Evolutionary conservation across 164 flowering plant species (phyloP), one percentile per base, ranked within the genome.

Genomic region (Vitis rotundifolia): DNA sequence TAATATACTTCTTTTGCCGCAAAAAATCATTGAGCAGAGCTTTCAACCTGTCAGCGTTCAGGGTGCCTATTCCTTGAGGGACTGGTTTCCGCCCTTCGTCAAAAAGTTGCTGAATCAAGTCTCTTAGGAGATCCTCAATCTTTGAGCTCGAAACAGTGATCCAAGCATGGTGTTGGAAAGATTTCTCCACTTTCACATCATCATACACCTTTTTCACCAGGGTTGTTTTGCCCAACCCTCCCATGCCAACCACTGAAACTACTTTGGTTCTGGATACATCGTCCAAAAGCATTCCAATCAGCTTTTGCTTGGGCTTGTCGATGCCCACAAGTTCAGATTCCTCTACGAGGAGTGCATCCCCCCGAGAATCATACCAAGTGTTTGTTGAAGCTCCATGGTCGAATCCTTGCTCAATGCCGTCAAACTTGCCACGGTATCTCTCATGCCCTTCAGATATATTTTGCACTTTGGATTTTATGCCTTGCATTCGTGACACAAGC

Each of bases 281-380:
- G 0, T 22, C 26, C 26, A 22, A 22, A 22, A 22, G 26, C 26
- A 22, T 22, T 22, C 26, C 15, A 12, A 71, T 29, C 13, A 77
- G 29, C n/a, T 56, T 16, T 14, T 66, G 2, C 11, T 50, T 75
- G 7, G 64, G 73, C n/a, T 74, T 62, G 0, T 77, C 71, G 9
- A 77, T 72, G 61, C 75, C 79, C 14, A 75, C 75, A 0, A 75
- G n/a, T 1, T 64, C 76, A 47, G 51, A 19, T 53, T 68, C 70
- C 11, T 52, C 71, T 0, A 63, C 1, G 4, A 63, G 15, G 12
- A 63, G 72, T n/a, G 66, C 48, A 11, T n/a, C 55, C 13, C 31
- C 62, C 7, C 44, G 53, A 2, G 37, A 9, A 9, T 58, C 16
- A 7, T 56, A 19, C 10, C 51, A 13, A 37, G n/a, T 49, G 26